These are phyloP conservation scores for Rhododendron ferrugineum DNA, from an alignment of 148 eudicot species.

Conservation along the genomic window DNA sequence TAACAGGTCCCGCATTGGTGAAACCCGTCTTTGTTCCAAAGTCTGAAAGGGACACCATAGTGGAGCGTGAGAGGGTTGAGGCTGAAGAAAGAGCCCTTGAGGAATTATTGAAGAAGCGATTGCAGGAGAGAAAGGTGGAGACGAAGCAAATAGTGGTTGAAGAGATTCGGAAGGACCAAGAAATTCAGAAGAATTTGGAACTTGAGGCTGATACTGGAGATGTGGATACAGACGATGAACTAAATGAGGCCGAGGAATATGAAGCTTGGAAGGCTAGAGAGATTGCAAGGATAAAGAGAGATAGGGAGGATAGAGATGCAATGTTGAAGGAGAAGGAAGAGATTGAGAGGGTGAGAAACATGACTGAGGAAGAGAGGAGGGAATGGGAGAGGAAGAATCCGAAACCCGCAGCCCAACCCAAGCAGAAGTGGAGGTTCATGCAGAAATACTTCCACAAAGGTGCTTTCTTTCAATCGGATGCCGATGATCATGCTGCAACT, in stretches of 20 bases:
- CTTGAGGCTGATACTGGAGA: slow-evolving; percentile 59
- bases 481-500: slow-evolving; percentile 68
- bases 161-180: slow-evolving; percentile 14
- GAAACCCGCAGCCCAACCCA: slow-evolving; percentile 29
- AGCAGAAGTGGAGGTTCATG: slow-evolving; percentile 94
- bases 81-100: slow-evolving; percentile 17
- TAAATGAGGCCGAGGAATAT: slow-evolving; percentile 89
- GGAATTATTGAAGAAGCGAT: slow-evolving; percentile 10
- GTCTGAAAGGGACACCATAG: slow-evolving; percentile 17
- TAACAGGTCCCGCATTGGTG: slow-evolving; percentile 7
- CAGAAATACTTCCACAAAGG: slow-evolving; percentile 97
- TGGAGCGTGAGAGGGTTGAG: slow-evolving; percentile 17
- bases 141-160: slow-evolving; percentile 14
- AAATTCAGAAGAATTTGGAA: slow-evolving; percentile 21
- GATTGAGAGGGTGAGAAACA: slow-evolving; percentile 73
- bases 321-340: slow-evolving; percentile 81
- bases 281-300: slow-evolving; percentile 87
- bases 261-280: slow-evolving; percentile 88
- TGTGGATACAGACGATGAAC: slow-evolving; percentile 86
- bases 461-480: slow-evolving; percentile 74
- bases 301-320: slow-evolving; percentile 82
- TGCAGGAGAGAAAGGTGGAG: slow-evolving; percentile 16
- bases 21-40: slow-evolving; percentile 18
- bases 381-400: slow-evolving; percentile 95
- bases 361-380: slow-evolving; percentile 93